phyloP scores from a whole-genome alignment of 805 yeast genomes.

The Hanseniaspora valbyensis region DNA sequence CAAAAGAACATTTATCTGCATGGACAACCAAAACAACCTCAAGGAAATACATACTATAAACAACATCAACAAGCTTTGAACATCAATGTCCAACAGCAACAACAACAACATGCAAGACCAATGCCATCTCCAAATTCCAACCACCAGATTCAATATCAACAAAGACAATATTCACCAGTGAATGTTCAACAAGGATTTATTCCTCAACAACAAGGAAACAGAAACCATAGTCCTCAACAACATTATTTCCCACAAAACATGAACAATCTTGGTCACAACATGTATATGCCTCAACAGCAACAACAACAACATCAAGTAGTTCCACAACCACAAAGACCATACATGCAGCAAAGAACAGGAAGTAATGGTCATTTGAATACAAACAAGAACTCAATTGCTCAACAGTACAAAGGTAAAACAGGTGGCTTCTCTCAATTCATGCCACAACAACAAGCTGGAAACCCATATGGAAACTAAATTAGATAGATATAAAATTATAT shows the following conservation, averaged over 20 bases:
- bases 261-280: not conserved
- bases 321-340: slow-evolving; percentile 1
- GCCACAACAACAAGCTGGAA: slow-evolving; percentile 23
- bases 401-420: slow-evolving; percentile 4
- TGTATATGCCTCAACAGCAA: not conserved
- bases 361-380: slow-evolving; percentile 13
- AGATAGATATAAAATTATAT: too few species aligned
- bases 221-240: not conserved
- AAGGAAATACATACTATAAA: slow-evolving; percentile 12
- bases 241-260: not conserved
- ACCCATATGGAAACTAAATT: slow-evolving; percentile 23
- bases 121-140: slow-evolving; percentile 5
- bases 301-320: too few species aligned
- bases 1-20: slow-evolving; percentile 14
- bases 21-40: not conserved
- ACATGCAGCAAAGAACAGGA: slow-evolving; percentile 9
- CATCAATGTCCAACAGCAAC: slow-evolving; percentile 14
- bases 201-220: slow-evolving; percentile 4
- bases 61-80: slow-evolving; percentile 14
- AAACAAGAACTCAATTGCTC: slow-evolving; percentile 7
- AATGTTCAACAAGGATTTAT: slow-evolving; percentile 8
- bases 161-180: slow-evolving; percentile 14
- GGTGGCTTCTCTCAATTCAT: slow-evolving; percentile 28
- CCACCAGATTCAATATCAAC: slow-evolving; percentile 16
- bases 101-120: slow-evolving; percentile 12